Evolutionary conservation across 495 filamentous ascomycete genomes (phyloP).

Genomic region (Pyrenula massariospora): DNA sequence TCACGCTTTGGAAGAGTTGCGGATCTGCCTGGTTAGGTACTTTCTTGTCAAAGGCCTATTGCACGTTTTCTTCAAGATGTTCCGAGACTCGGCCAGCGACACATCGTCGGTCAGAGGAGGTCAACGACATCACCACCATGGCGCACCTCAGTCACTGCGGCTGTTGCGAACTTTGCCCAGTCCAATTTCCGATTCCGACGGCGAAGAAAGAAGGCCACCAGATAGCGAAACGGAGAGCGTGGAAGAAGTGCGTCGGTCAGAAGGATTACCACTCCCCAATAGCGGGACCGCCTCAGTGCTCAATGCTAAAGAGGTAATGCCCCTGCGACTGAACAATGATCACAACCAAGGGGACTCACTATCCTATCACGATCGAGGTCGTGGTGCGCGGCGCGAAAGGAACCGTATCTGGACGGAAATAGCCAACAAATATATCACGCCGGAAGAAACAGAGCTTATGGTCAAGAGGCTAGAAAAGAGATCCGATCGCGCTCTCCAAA

Average conservation of each 20-base stretch:
- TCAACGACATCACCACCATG: background rate
- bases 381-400: constrained; percentile 3
- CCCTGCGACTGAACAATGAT: background rate
- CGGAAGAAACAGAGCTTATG: constrained; percentile 7
- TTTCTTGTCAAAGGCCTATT: background rate
- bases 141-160: background rate
- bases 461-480: constrained; percentile 5
- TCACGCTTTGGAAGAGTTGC: too few relatives aligned
- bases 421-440: constrained; percentile 5
- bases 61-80: too few relatives aligned
- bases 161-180: background rate
- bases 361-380: constrained; percentile 16
- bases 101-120: too few relatives aligned
- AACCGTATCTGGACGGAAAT: constrained; percentile 5
- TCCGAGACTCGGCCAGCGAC: too few relatives aligned
- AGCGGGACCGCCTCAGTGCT: background rate
- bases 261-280: background rate
- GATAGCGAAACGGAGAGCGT: background rate
- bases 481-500: constrained; percentile 4
- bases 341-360: constrained; percentile 15
- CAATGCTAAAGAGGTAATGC: background rate
- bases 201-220: background rate
- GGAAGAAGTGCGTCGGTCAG: background rate
- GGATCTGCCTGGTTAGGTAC: too few relatives aligned
- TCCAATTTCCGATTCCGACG: background rate